Evolutionary conservation across 371 early-diverging fungal species (phyloP), one percentile per base, ranked within the genome.

Genomic region (Mortierella sp.): DNA sequence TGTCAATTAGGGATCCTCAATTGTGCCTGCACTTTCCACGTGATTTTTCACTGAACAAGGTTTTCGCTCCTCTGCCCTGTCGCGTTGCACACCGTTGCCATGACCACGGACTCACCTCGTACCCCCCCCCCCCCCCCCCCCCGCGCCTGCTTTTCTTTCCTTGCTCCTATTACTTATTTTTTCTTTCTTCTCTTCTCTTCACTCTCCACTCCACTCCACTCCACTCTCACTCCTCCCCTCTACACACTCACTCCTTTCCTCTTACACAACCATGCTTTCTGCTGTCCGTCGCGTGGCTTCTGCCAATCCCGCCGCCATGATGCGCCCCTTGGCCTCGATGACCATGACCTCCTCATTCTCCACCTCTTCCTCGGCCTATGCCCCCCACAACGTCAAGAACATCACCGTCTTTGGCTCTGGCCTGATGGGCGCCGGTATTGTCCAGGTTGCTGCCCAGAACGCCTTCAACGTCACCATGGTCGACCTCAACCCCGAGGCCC

Each of bases 341-440:
- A 66, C 68, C 63, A 67, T 52, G 68, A 71, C 75, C 31, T 74
- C 78, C n/a, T 66, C 77, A 70, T 82, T 82, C 78, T 82, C 84
- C 11, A 79, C 79, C 66, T 83, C 84, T 4, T 73, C 78, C 41
- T 80, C 73, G 48, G 67, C 75, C n/a, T 50, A 55, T 37, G 79
- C 82, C n/a, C 72, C 79, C 67, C 50, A 29, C 45, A 75, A 68
- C 74, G 71, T 82, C 83, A 75, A 90, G 71, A 91, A 89, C 55
- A 89, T 96, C 50, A 90, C 94, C 4, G 92, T 96, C 24, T 90
- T 93, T 75, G 96, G 96, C 52, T 91, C 94, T 24, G 96, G 96
- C 63, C 89, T 97, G 66, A 98, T 98, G 98, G 98, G 98, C 47
- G 94, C 97, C 8, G 97, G 98, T 70, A 97, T 97, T 72, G 97